Percentiles rank a stretch among this genome's conserved stretches.
phyloP scores from a whole-genome alignment of 2,329 filamentous ascomycete species.

The Nectriaceae sp. region DNA sequence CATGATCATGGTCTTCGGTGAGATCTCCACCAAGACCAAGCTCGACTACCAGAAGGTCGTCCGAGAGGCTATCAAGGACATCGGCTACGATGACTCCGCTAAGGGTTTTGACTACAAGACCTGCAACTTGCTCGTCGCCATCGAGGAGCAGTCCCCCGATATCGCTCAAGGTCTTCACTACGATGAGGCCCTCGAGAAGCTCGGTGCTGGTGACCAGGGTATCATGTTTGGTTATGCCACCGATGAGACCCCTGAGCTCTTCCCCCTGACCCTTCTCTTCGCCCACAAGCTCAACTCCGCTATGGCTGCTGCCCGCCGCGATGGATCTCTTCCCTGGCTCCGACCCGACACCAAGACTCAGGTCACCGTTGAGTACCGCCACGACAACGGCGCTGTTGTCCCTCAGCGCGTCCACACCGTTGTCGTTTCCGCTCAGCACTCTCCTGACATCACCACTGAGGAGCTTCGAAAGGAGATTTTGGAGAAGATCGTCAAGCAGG shows the following conservation, averaged over 20 bases:
- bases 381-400: slow-evolving; percentile 91
- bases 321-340: slow-evolving; percentile 89
- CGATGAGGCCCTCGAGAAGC: slow-evolving; percentile 94
- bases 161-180: slow-evolving; percentile 99
- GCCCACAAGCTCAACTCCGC: slow-evolving; percentile 96
- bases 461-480: slow-evolving; percentile 90
- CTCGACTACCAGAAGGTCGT: slow-evolving; percentile 99
- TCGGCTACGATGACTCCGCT: slow-evolving; percentile 93
- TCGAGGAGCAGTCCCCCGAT: slow-evolving; percentile 98
- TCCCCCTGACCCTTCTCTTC: slow-evolving; percentile 90
- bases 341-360: slow-evolving; percentile 99
- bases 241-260: slow-evolving; percentile 96
- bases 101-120: slow-evolving; percentile 99
- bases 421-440: slow-evolving; percentile 95
- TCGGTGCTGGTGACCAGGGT: slow-evolving; percentile 98
- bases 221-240: slow-evolving; percentile 99
- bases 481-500: slow-evolving; percentile 95
- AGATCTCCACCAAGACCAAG: slow-evolving; percentile 95
- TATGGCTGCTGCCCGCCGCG: slow-evolving; percentile 86
- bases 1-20: slow-evolving; percentile 98
- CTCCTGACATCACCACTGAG: slow-evolving; percentile 84
- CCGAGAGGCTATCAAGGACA: slow-evolving; percentile 93
- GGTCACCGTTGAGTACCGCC: slow-evolving; percentile 97
- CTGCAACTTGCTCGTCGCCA: slow-evolving; percentile 96
- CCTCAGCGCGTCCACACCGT: slow-evolving; percentile 94